Base-by-base conservation (phyloP, 2,329 filamentous ascomycete species). In the Teratosphaeria gauchensis region DNA sequence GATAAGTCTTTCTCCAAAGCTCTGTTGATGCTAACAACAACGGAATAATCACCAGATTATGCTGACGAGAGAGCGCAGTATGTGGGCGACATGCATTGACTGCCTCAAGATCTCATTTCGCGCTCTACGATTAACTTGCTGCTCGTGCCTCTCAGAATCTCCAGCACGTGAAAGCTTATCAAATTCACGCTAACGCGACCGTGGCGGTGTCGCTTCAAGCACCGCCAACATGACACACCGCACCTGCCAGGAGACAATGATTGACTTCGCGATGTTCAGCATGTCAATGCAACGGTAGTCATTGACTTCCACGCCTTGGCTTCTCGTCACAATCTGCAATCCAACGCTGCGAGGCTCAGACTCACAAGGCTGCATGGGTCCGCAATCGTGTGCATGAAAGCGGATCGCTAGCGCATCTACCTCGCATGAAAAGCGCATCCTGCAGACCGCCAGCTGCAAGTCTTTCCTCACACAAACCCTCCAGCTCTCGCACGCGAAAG, bases 401-500 rank as follows among this genome's bases (percentile, higher is more conserved):
- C 42, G 16, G 42, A 21, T 21, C 42, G 9, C 42, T 48, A 48
- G 42, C 42, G 42, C 42, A 21, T 48, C 9, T 16, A 21, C 42
- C n/a, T 48, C 42, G 42, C 42, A 48, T 48, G 19, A 19, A n/a
- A 42, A 46, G 42, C 48, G 55, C 55, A 57, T 57, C 55, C 55
- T 52, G 42, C 55, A 53, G 42, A 57, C 55, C 55, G 55, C 31
- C 42, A 33, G 21, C 32, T 30, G 12, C 32, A 21, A 19, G 55
- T 38, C 31, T 14, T 21, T 21, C 21, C 32, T 33, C 19, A 33
- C 32, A 33, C 54, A 28, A 53, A 35, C 24, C n/a, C 1, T 16
- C 21, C n/a, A 31, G 31, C 30, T 35, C 48, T 35, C 14, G 24
- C 21, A 2, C 12, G 14, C 48, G 48, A 53, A 57, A 57, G 28